Evolutionary conservation across 352 stramenopile genomes (phyloP).

Genomic region (Phytophthora podocarpi): DNA sequence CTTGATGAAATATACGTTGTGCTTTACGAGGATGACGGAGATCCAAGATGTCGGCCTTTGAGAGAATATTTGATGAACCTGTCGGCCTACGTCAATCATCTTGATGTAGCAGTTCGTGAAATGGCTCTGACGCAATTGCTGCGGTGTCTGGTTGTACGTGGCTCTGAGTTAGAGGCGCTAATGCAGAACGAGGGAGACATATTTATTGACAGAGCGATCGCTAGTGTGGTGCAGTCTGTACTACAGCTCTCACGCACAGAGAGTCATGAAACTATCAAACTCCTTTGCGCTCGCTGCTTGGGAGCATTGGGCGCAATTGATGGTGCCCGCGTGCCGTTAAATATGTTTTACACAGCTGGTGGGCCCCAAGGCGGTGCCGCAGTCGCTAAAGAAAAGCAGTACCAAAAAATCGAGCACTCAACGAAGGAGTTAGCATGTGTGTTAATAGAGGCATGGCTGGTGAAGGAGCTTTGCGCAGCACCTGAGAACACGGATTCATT

Average conservation of each 20-base stretch:
- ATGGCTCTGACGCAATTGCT: constrained; percentile 76
- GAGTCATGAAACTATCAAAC: constrained; percentile 64
- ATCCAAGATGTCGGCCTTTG: constrained; percentile 49
- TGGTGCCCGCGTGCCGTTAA: constrained; percentile 71
- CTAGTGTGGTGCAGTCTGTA: constrained; percentile 68
- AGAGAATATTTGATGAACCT: constrained; percentile 63
- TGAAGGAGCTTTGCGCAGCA: constrained; percentile 84
- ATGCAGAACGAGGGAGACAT: constrained; percentile 77
- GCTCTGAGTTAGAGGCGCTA: constrained; percentile 60
- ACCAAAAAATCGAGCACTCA: constrained; percentile 59
- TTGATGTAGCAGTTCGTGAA: constrained; percentile 80
- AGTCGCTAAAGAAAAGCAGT: constrained; percentile 47
- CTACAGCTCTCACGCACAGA: constrained; percentile 72
- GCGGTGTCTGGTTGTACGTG: constrained; percentile 63
- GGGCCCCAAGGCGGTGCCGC: constrained; percentile 17
- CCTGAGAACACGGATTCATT: constrained; percentile 84
- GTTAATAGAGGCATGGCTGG: constrained; percentile 83
- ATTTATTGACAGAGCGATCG: constrained; percentile 63
- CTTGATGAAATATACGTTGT: constrained; percentile 69
- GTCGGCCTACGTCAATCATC: constrained; percentile 73
- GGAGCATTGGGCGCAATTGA: constrained; percentile 84
- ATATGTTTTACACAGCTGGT: constrained; percentile 58
- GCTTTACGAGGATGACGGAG: constrained; percentile 63
- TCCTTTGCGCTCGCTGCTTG: constrained; percentile 75
- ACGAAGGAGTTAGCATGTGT: constrained; percentile 84